Evolutionary conservation across 257 asterid genomes (phyloP).

Genomic region (Primulina huaijiensis): DNA sequence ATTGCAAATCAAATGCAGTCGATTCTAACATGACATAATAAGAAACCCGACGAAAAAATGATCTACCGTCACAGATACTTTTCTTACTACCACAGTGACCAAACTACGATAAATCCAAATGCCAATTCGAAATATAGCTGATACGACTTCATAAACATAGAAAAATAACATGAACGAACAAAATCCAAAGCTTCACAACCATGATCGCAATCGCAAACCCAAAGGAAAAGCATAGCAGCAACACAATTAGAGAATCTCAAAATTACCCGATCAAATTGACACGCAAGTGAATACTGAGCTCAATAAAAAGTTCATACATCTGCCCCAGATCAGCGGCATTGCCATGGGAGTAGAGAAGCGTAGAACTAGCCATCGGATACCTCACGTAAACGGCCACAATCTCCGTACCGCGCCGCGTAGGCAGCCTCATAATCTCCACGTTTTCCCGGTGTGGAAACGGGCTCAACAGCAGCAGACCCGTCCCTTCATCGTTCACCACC

Average conservation of each 20-base stretch:
- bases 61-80: not conserved
- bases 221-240: not conserved
- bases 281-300: slow-evolving; percentile 85
- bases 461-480: slow-evolving; percentile 74
- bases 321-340: slow-evolving; percentile 99
- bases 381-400: slow-evolving; percentile 81
- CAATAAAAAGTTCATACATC: slow-evolving; percentile 91
- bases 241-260: not conserved
- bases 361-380: slow-evolving; percentile 85
- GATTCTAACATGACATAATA: not conserved
- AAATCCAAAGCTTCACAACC: not conserved
- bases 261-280: slow-evolving; percentile 90
- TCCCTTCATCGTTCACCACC: slow-evolving; percentile 66
- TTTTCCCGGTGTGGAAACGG: slow-evolving; percentile 90
- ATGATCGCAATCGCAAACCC: not conserved
- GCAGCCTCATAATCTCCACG: slow-evolving; percentile 76
- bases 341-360: slow-evolving; percentile 87
- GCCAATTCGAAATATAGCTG: not conserved
- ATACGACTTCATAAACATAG: not conserved
- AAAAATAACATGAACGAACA: not conserved
- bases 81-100: not conserved
- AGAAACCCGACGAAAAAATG: not conserved
- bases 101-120: not conserved
- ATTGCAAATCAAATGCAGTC: not conserved
- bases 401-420: slow-evolving; percentile 82